A percentile compares a stretch with the other conserved stretches of the same genome.
phyloP scores from a whole-genome alignment of 202 grass and related monocot species.

The Schoenoplectus tabernaemontani region DNA sequence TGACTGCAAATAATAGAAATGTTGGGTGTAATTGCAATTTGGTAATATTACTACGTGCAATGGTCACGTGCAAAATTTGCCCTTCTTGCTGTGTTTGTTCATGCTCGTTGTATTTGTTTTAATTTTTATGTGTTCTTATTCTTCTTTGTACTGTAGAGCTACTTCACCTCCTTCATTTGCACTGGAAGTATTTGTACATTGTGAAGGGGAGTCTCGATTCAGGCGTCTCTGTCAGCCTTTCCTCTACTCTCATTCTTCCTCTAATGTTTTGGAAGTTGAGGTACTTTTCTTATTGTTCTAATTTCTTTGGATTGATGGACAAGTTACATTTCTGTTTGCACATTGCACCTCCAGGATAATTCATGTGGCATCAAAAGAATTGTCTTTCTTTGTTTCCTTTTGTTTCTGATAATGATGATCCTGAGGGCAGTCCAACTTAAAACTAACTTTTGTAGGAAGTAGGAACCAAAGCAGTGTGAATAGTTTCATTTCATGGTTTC shows the following conservation, averaged over 20 bases:
- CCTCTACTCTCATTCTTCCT: constrained; percentile 97
- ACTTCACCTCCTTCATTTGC: constrained; percentile 97
- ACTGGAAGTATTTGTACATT: constrained; percentile 93
- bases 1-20: background rate
- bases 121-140: constrained; percentile 7
- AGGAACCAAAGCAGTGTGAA: too few species aligned
- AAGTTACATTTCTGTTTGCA: background rate
- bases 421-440: background rate
- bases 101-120: background rate
- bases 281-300: constrained; percentile 20
- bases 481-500: background rate
- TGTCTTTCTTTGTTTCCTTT: background rate
- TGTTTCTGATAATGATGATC: background rate
- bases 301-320: background rate
- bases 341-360: background rate
- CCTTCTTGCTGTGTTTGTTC: background rate
- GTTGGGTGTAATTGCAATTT: background rate
- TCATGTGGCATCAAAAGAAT: background rate
- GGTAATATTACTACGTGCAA: background rate
- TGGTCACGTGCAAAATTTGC: background rate
- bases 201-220: constrained; percentile 90
- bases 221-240: constrained; percentile 94
- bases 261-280: constrained; percentile 97
- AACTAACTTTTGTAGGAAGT: background rate
- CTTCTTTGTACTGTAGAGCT: constrained; percentile 38